Evolutionary conservation across 371 early-diverging fungal species (phyloP).

Genomic region (Chytridium lagenaria): DNA sequence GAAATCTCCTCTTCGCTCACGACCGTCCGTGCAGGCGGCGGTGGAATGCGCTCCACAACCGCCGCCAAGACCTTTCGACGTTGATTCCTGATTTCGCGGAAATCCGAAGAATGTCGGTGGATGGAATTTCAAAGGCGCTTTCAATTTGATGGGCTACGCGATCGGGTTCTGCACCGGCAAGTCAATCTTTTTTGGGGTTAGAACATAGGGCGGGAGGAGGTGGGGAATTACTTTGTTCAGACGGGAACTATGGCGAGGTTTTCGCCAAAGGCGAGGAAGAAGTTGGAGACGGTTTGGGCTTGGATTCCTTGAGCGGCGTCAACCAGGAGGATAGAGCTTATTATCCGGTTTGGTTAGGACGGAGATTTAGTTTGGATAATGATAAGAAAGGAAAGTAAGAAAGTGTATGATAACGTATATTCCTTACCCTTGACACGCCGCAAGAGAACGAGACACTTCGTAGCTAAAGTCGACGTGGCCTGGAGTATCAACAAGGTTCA

Average conservation of each 20-base stretch:
- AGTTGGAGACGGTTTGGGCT: conserved; percentile 96
- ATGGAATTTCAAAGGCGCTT: conserved; percentile 84
- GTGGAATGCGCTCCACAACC: conserved; percentile 82
- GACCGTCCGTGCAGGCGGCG: conserved; percentile 50
- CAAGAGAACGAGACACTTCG: conserved; percentile 90
- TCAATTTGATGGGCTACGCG: conserved; percentile 79
- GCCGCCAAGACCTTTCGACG: conserved; percentile 72
- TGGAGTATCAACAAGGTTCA: conserved; percentile 92
- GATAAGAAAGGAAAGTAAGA: neutral
- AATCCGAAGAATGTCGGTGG: conserved; percentile 64
- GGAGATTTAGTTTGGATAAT: conserved; percentile 1
- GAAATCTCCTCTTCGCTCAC: neutral
- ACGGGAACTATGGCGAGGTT: conserved; percentile 88
- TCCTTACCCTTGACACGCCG: conserved; percentile 85
- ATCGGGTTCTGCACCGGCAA: conserved; percentile 86
- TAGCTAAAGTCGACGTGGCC: conserved; percentile 78
- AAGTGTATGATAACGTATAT: too few species aligned
- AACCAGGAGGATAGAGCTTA: conserved; percentile 76
- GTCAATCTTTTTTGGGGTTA: too few species aligned
- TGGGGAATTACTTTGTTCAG: conserved; percentile 78
- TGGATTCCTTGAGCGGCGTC: conserved; percentile 93
- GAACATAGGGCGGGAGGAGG: conserved; percentile 54
- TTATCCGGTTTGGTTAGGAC: neutral
- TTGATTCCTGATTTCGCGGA: conserved; percentile 91
- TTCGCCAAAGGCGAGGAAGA: conserved; percentile 90